A percentile compares a stretch with the other conserved stretches of the same genome.
These are phyloP conservation scores for Starmerella apicola DNA, from an alignment of 805 yeast genomes.

Conservation along the genomic window DNA sequence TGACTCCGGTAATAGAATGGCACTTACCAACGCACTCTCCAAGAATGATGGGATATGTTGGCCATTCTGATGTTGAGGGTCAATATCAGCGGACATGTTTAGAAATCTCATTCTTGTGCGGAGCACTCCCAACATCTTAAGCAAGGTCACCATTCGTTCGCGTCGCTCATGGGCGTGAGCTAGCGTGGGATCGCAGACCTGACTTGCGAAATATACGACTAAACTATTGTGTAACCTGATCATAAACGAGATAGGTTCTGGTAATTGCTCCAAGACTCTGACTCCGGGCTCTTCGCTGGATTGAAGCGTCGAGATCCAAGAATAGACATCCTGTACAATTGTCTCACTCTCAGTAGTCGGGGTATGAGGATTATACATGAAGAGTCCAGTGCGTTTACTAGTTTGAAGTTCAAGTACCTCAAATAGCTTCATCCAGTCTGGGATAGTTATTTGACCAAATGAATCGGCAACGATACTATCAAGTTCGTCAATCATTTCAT, in stretches of 20 bases:
- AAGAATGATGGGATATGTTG: constrained; percentile 62
- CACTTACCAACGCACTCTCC: constrained; percentile 64
- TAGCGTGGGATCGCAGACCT: constrained; percentile 50
- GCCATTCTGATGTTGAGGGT: constrained; percentile 15
- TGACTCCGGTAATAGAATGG: constrained; percentile 69
- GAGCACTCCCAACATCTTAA: constrained; percentile 52
- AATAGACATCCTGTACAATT: constrained; percentile 53
- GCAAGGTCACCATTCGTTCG: constrained; percentile 53
- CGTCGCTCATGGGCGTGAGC: constrained; percentile 40
- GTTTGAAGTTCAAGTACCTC: constrained; percentile 63
- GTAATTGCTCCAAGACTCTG: constrained; percentile 40
- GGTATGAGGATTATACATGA: constrained; percentile 39
- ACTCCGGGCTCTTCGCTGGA: constrained; percentile 29
- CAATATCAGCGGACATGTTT: constrained; percentile 35
- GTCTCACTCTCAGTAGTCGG: constrained; percentile 39
- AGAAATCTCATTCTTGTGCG: constrained; percentile 53
- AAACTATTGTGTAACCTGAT: constrained; percentile 57
- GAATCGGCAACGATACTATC: constrained; percentile 50
- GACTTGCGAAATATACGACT: constrained; percentile 48
- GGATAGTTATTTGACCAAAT: constrained; percentile 43
- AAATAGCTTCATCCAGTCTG: constrained; percentile 70
- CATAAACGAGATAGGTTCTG: constrained; percentile 54
- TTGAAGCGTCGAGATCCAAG: constrained; percentile 51
- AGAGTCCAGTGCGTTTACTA: constrained; percentile 45
- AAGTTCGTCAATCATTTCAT: constrained; percentile 48